Conservation (phyloP, 2,329 filamentous ascomycete species). For the Fusarium sp. region DNA sequence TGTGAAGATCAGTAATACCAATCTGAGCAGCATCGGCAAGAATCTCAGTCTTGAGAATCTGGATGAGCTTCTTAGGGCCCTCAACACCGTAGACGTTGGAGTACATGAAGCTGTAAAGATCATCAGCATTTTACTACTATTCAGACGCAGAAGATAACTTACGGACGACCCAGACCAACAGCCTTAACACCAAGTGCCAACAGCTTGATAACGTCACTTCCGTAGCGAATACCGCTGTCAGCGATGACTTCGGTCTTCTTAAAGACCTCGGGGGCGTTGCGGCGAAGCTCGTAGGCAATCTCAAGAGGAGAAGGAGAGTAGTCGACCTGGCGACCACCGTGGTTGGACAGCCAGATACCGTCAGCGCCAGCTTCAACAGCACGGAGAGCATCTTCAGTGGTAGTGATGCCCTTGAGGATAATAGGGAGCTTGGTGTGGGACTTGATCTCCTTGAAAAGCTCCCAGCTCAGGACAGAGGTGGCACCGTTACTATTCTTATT, state of each 20-base stretch:
- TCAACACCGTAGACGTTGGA: conserved; percentile 61
- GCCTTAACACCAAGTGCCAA: conserved; percentile 54
- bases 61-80: conserved; percentile 58
- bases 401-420: conserved; percentile 54
- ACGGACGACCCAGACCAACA: conserved; percentile 56
- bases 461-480: conserved; percentile 41
- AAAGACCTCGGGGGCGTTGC: conserved; percentile 52
- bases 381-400: conserved; percentile 50
- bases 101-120: conserved; percentile 56
- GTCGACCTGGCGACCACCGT: conserved; percentile 56
- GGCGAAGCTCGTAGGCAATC: conserved; percentile 47
- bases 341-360: conserved; percentile 56
- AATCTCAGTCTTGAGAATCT: conserved; percentile 62
- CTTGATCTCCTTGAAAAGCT: conserved; percentile 46
- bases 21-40: conserved; percentile 49
- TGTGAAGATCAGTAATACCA: conserved; percentile 45
- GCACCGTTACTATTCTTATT: conserved; percentile 16
- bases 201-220: conserved; percentile 54
- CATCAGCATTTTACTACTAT: no score
- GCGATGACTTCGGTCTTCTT: conserved; percentile 51
- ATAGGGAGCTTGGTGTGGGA: conserved; percentile 50
- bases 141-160: not conserved
- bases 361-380: conserved; percentile 49
- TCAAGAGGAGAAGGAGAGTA: conserved; percentile 43
- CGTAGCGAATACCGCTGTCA: conserved; percentile 54